Conservation (phyloP, 106 monocot species). For the Acorus calamus region DNA sequence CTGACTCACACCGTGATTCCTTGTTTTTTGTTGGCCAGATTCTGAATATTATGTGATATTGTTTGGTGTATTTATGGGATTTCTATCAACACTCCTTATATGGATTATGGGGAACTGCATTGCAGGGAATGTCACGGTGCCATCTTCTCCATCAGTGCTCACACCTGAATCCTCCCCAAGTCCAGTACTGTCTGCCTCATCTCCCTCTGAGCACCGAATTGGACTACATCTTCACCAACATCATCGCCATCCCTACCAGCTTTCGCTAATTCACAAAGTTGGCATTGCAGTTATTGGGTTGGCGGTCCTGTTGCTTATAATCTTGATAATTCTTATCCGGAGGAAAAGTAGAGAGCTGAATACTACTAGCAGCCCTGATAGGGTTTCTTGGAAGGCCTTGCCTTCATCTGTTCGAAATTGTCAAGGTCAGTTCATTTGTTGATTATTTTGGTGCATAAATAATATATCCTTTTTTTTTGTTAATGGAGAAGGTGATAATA, state of each 20-base stretch:
- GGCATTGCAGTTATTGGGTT: slow-evolving; percentile 47
- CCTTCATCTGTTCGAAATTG: slow-evolving; percentile 27
- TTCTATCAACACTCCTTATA: no score
- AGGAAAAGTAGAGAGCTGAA: slow-evolving; percentile 67
- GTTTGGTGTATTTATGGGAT: no score
- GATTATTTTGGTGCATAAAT: background rate
- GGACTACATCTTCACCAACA: slow-evolving; percentile 16
- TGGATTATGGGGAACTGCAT: no score
- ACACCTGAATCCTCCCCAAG: slow-evolving; percentile 35
- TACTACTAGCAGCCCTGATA: slow-evolving; percentile 13
- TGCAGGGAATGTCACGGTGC: slow-evolving; percentile 27
- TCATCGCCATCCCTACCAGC: slow-evolving; percentile 14
- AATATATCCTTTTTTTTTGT: no score
- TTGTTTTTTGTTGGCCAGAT: no score
- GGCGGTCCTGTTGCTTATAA: slow-evolving; percentile 38
- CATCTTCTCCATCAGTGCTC: slow-evolving; percentile 10
- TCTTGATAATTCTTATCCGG: slow-evolving; percentile 57
- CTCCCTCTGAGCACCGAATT: slow-evolving; percentile 33
- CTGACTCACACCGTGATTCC: no score
- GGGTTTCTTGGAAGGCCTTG: slow-evolving; percentile 31
- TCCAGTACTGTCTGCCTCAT: slow-evolving; percentile 16
- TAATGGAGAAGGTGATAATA: no score
- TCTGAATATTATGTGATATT: no score
- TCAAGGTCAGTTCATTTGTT: slow-evolving; percentile 34
- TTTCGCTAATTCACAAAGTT: slow-evolving; percentile 45